Conservation (phyloP, 139 green algal species). For the Raphidocelis subcapitata region DNA sequence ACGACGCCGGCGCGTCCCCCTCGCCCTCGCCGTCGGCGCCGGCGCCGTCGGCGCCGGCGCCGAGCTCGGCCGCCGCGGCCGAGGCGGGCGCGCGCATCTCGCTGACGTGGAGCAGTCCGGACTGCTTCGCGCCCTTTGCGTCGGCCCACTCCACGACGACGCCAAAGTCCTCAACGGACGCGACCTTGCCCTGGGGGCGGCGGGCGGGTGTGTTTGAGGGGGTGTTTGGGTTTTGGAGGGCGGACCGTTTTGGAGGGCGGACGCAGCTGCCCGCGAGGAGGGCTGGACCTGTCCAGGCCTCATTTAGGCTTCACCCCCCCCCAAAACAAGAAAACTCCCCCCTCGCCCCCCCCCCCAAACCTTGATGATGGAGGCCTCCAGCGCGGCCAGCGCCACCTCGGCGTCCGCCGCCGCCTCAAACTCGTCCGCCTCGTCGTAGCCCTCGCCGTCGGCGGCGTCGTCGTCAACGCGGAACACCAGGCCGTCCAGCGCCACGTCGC, state of each 20-base stretch:
- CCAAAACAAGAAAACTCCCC: too few species aligned
- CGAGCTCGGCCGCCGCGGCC: background rate
- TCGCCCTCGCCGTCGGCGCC: background rate
- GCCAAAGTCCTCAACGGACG: constrained; percentile 39
- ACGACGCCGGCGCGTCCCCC: background rate
- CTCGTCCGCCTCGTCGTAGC: background rate
- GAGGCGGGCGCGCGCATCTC: constrained; percentile 19
- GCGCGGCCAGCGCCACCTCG: background rate
- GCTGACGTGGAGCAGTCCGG: constrained; percentile 10
- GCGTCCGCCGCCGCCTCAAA: too few species aligned
- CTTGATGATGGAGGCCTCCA: background rate
- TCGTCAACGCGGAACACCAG: background rate
- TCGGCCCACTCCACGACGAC: constrained; percentile 20
- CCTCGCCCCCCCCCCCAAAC: too few species aligned
- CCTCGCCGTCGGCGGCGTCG: background rate
- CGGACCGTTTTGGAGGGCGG: too few species aligned
- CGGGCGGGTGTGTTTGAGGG: too few species aligned
- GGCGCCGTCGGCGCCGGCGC: background rate
- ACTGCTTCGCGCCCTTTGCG: background rate
- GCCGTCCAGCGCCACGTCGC: background rate
- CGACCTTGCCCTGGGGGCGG: constrained; percentile 27
- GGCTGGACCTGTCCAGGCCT: too few species aligned
- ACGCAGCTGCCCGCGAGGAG: too few species aligned
- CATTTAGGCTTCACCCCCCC: too few species aligned
- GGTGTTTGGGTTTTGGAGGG: too few species aligned